Evolutionary conservation across 176 grass and related monocot species (phyloP).

Genomic region (Carex scoparia): DNA sequence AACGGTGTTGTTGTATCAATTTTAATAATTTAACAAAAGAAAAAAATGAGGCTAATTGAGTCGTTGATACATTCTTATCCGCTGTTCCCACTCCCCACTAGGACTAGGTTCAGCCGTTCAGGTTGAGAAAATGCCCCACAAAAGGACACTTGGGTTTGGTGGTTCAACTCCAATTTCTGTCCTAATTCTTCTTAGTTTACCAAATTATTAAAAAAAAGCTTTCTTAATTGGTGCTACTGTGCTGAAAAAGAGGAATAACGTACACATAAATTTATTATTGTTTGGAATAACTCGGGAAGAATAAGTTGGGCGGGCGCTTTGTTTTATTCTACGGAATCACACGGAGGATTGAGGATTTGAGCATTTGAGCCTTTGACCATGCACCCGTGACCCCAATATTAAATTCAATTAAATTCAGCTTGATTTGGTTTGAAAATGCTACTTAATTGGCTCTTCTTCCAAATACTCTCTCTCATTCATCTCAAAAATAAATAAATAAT

Average conservation of each 20-base stretch:
- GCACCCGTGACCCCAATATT: constrained; percentile 23
- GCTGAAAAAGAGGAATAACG: constrained; percentile 19
- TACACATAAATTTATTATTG: background rate
- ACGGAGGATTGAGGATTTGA: background rate
- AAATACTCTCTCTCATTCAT: background rate
- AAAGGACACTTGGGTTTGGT: constrained; percentile 27
- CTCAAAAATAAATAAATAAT: no score
- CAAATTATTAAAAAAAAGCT: background rate
- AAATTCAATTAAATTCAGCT: background rate
- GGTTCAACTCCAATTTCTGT: constrained; percentile 22
- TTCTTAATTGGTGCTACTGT: no score
- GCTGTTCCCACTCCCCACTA: constrained; percentile 21
- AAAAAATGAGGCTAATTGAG: constrained; percentile 4
- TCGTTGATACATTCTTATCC: constrained; percentile 33
- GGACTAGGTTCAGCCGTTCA: no score
- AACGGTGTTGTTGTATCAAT: constrained; percentile 1
- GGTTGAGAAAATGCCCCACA: constrained; percentile 13
- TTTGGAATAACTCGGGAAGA: constrained; percentile 5
- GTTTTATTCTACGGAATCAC: constrained; percentile 33
- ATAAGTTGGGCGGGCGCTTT: constrained; percentile 11
- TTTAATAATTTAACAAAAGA: background rate
- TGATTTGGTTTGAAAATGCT: constrained; percentile 5
- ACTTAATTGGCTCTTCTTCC: background rate
- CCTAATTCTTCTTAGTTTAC: background rate
- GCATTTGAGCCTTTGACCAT: constrained; percentile 2